A percentile compares a stretch with the other conserved stretches of the same genome.
Evolutionary conservation across 805 yeast genomes (phyloP).

Genomic region (Metschnikowia proteae): DNA sequence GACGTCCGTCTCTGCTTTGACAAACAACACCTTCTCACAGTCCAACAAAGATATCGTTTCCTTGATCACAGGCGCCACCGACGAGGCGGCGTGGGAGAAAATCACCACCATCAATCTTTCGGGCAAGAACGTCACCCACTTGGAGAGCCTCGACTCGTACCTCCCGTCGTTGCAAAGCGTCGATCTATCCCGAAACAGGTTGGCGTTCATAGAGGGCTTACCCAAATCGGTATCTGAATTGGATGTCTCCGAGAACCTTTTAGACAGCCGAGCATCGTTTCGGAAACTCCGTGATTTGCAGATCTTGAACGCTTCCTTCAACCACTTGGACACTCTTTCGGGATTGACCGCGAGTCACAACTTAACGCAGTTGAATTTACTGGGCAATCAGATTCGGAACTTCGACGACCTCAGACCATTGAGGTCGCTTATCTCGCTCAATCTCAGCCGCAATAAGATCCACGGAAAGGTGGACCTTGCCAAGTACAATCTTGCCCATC

Average conservation of each 20-base stretch:
- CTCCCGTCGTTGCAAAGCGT: constrained; percentile 41
- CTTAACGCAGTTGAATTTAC: constrained; percentile 37
- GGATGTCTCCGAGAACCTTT: constrained; percentile 34
- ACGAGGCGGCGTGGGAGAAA: constrained; percentile 41
- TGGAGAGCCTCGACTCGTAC: constrained; percentile 42
- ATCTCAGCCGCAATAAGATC: constrained; percentile 41
- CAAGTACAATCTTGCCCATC: constrained; percentile 29
- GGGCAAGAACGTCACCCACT: constrained; percentile 32
- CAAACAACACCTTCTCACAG: constrained; percentile 47
- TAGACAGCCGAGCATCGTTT: constrained; percentile 42
- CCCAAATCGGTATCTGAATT: constrained; percentile 39
- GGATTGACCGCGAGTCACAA: constrained; percentile 38
- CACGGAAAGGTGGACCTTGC: constrained; percentile 37
- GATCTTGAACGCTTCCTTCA: constrained; percentile 37
- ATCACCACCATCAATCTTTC: constrained; percentile 36
- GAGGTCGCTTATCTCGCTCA: constrained; percentile 37
- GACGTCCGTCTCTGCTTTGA: constrained; percentile 40
- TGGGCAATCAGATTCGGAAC: constrained; percentile 33
- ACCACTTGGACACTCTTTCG: constrained; percentile 34
- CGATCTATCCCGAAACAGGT: constrained; percentile 40
- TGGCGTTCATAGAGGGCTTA: constrained; percentile 44
- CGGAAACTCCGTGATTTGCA: constrained; percentile 40
- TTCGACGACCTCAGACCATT: constrained; percentile 37
- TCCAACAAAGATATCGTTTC: constrained; percentile 42
- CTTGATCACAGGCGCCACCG: constrained; percentile 38